Evolutionary conservation across 2,329 filamentous ascomycete genomes (phyloP).

Genomic region (Aspergillus sp.): DNA sequence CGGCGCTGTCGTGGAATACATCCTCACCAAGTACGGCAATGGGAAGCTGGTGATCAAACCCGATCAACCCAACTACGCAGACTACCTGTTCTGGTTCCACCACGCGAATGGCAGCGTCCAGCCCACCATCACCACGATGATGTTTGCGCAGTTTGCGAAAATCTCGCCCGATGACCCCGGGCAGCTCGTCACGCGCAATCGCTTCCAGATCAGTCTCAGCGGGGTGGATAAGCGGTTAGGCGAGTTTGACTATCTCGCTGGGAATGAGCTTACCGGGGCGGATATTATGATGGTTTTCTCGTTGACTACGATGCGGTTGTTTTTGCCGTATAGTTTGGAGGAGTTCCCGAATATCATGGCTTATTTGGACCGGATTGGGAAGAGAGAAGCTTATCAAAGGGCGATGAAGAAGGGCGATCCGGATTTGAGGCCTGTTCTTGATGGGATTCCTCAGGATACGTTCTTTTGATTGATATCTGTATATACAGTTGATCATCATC

Average conservation of each 20-base stretch:
- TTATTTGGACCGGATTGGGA: constrained; percentile 43
- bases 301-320: constrained; percentile 58
- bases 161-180: constrained; percentile 22
- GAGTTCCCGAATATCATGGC: constrained; percentile 41
- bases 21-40: constrained; percentile 49
- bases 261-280: constrained; percentile 58
- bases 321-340: constrained; percentile 40
- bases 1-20: constrained; percentile 58
- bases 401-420: constrained; percentile 50
- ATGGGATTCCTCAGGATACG: too few species aligned
- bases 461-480: too few species aligned
- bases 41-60: constrained; percentile 47
- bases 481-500: too few species aligned
- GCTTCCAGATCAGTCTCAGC: constrained; percentile 36
- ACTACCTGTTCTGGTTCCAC: constrained; percentile 64
- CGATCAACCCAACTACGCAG: constrained; percentile 47
- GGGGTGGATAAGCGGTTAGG: constrained; percentile 48
- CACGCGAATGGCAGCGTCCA: constrained; percentile 48
- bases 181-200: constrained; percentile 25
- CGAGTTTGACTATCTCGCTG: constrained; percentile 53
- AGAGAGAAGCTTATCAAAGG: constrained; percentile 43
- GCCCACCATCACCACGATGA: constrained; percentile 32
- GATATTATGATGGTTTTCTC: constrained; percentile 61
- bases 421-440: constrained; percentile 31
- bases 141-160: constrained; percentile 26